Evolutionary conservation across 2,329 filamentous ascomycete species (phyloP).

Genomic region (Shiraia sp.): DNA sequence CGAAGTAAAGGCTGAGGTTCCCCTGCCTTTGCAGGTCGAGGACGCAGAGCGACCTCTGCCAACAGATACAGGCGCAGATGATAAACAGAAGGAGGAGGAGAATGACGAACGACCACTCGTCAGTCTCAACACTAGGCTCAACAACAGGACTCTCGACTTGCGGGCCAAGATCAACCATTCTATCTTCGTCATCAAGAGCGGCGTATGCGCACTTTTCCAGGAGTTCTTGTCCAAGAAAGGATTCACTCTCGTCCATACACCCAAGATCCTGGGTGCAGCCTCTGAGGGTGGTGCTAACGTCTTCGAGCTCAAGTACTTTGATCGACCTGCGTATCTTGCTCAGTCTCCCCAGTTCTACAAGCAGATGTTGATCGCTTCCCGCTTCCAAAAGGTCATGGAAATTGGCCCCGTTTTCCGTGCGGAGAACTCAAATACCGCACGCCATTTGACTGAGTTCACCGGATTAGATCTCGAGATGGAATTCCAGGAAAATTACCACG

Average conservation of each 20-base stretch:
- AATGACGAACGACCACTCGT: conserved; percentile 69
- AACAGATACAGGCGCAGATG: conserved; percentile 51
- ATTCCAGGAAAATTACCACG: conserved; percentile 76
- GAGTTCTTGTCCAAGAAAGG: conserved; percentile 76
- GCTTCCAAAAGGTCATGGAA: conserved; percentile 76
- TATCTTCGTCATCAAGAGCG: conserved; percentile 72
- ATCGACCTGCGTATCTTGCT: conserved; percentile 76
- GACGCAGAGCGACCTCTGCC: conserved; percentile 57
- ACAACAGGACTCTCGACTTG: conserved; percentile 92
- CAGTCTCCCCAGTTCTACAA: conserved; percentile 87
- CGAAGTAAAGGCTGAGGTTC: conserved; percentile 65
- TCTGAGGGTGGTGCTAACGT: conserved; percentile 93
- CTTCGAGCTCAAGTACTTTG: conserved; percentile 89
- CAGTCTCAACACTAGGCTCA: conserved; percentile 79
- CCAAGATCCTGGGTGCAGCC: conserved; percentile 85
- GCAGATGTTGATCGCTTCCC: conserved; percentile 81
- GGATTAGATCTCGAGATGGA: conserved; percentile 91
- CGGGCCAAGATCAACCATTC: conserved; percentile 89
- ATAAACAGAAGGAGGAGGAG: conserved; percentile 56
- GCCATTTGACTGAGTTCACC: conserved; percentile 87
- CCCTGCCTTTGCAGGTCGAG: conserved; percentile 63
- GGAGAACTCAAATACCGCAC: conserved; percentile 82
- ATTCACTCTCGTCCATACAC: conserved; percentile 85
- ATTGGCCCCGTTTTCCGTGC: conserved; percentile 82
- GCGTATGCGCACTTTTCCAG: conserved; percentile 70